Evolutionary conservation across 2,329 filamentous ascomycete species (phyloP), one percentile per base, ranked within the genome.

Genomic region (Apiospora hydei): DNA sequence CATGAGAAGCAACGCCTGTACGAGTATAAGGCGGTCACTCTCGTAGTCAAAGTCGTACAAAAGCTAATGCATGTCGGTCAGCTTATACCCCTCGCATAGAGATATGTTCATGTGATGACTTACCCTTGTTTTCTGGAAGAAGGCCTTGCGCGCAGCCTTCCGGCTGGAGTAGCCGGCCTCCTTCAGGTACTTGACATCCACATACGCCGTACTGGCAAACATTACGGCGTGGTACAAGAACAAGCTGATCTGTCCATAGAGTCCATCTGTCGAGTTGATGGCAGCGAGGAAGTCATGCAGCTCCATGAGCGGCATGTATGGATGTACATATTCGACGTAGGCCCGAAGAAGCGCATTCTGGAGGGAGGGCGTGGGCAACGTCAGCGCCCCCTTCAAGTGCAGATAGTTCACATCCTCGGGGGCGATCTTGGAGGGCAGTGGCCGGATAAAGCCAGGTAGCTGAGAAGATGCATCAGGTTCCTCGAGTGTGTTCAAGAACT

Each of bases 31-130:
- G 69, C 95, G 93, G 81, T 98, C 95, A 64, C 91, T 90, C 82
- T 98, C 96, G 81, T 97, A 97, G 82, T 98, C 96, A 76, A 98
- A 97, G 80, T 98, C 95, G 83, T 98, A 98, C 24, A 98, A 87
- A 3, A 96, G 88, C 91, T 94, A 73, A 73, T 87, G 90, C 94
- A 73, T 26, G 30, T 64, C 53, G 74, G 74, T 78, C 57, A 77
- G 74, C 67, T 69, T 69, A 69, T 69, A 67, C 38, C 18, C 26
- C 16, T 7, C 67, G n/a, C 13, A 43, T 41, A 43, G 24, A 16
- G 67, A 70, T 68, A 10, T 66, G 71, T 49, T 70, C 72, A 72
- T 68, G 64, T 43, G 44, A 43, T 47, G 57, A 85, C 91, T 84
- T 85, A 95, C 93, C 84, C 94, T 93, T 53, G 94, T 93, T 83